phyloP scores from a whole-genome alignment of 306 rosid genomes.

The Sicyos edulis region DNA sequence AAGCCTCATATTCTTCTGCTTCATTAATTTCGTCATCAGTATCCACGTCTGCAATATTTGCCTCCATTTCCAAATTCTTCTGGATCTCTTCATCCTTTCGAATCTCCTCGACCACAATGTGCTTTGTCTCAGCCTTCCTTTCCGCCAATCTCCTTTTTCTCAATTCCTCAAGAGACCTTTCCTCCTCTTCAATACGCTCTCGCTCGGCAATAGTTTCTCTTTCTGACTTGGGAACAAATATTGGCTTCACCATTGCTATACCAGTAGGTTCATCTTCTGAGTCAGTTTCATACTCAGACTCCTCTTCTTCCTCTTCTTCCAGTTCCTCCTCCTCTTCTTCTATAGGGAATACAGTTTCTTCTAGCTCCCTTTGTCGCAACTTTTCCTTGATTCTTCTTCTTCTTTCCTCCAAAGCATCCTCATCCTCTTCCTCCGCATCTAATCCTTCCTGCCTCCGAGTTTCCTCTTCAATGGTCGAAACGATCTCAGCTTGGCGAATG shows the following conservation, averaged over 20 bases:
- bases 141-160: slow-evolving; percentile 71
- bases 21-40: slow-evolving; percentile 93
- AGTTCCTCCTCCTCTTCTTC: slow-evolving; percentile 76
- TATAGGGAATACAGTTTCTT: slow-evolving; percentile 53
- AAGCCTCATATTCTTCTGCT: slow-evolving; percentile 94
- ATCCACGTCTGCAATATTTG: slow-evolving; percentile 82
- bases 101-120: slow-evolving; percentile 89
- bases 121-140: slow-evolving; percentile 78
- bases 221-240: slow-evolving; percentile 87
- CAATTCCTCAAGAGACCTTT: slow-evolving; percentile 63
- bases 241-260: slow-evolving; percentile 89
- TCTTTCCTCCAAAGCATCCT: slow-evolving; percentile 67
- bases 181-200: slow-evolving; percentile 87
- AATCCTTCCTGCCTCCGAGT: slow-evolving; percentile 76
- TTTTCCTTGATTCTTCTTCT: slow-evolving; percentile 65
- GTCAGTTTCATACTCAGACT: slow-evolving; percentile 87
- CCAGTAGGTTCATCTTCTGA: slow-evolving; percentile 82
- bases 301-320: slow-evolving; percentile 76
- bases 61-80: slow-evolving; percentile 78
- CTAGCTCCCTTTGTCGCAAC: slow-evolving; percentile 76
- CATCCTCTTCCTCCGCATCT: slow-evolving; percentile 76
- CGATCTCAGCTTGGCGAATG: slow-evolving; percentile 86
- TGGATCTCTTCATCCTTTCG: slow-evolving; percentile 80
- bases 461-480: slow-evolving; percentile 85
- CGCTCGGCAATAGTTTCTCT: slow-evolving; percentile 93